These are phyloP conservation scores for Onygena corvina DNA, from an alignment of 2,329 filamentous ascomycete genomes.

Conservation along the genomic window DNA sequence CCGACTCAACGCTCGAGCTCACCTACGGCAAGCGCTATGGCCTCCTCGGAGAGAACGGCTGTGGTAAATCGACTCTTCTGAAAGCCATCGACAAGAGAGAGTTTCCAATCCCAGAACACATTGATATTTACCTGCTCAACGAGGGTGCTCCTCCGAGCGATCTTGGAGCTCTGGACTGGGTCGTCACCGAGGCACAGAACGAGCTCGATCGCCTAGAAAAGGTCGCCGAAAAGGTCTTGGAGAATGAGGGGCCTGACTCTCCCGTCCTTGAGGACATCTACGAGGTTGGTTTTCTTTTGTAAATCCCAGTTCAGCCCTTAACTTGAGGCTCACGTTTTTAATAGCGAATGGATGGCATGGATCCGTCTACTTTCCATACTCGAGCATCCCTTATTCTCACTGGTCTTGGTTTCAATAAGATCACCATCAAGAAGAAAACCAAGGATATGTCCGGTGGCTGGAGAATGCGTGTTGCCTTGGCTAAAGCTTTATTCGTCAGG, in stretches of 20 bases:
- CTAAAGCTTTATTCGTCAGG: slow-evolving; percentile 96
- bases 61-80: slow-evolving; percentile 94
- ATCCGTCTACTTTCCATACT: slow-evolving; percentile 91
- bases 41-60: slow-evolving; percentile 95
- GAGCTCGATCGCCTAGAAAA: slow-evolving; percentile 85
- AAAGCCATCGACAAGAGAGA: slow-evolving; percentile 91
- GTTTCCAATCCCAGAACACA: slow-evolving; percentile 86
- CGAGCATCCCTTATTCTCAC: slow-evolving; percentile 93
- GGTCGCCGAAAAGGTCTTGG: slow-evolving; percentile 77
- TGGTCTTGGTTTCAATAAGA: slow-evolving; percentile 98
- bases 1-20: slow-evolving; percentile 84
- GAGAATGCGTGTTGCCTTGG: slow-evolving; percentile 98
- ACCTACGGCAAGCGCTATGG: slow-evolving; percentile 89
- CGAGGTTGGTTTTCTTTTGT: slow-evolving; percentile 52
- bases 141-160: slow-evolving; percentile 87
- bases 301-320: slow-evolving; percentile 1
- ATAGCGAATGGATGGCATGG: slow-evolving; percentile 98
- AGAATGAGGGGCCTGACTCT: slow-evolving; percentile 83
- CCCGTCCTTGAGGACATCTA: slow-evolving; percentile 87
- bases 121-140: slow-evolving; percentile 97
- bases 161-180: slow-evolving; percentile 89
- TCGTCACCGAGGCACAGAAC: slow-evolving; percentile 83
- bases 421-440: slow-evolving; percentile 96
- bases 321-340: slow-evolving; percentile 14
- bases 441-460: slow-evolving; percentile 99